phyloP scores from a whole-genome alignment of 129 eudicot species.

The Rutidosis leptorrhynchoides region DNA sequence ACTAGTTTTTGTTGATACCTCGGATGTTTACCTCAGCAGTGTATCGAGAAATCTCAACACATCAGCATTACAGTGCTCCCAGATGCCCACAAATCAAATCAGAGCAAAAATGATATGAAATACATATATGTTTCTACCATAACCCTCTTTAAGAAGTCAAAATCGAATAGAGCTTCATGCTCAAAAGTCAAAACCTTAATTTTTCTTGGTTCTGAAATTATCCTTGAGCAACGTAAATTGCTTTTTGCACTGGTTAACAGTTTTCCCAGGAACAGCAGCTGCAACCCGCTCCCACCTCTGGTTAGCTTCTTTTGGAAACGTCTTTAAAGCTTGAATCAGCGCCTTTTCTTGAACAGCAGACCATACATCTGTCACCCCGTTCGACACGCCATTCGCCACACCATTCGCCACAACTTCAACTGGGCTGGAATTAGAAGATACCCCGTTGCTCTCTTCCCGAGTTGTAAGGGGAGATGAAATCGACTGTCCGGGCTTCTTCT shows the following conservation, averaged over 20 bases:
- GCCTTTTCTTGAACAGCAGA: slow-evolving; percentile 85
- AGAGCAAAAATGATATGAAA: slow-evolving; percentile 21
- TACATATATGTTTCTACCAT: slow-evolving; percentile 13
- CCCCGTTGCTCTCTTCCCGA: slow-evolving; percentile 55
- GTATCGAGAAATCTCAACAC: slow-evolving; percentile 18
- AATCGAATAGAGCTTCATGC: background rate
- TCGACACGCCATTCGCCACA: slow-evolving; percentile 17
- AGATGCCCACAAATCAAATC: background rate
- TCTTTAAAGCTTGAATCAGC: slow-evolving; percentile 78
- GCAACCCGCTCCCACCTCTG: slow-evolving; percentile 97
- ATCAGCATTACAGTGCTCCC: slow-evolving; percentile 3
- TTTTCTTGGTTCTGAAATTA: slow-evolving; percentile 80
- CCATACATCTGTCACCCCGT: slow-evolving; percentile 57
- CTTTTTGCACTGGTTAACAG: slow-evolving; percentile 84
- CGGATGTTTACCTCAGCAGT: background rate
- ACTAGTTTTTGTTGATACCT: slow-evolving; percentile 19
- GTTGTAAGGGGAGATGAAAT: slow-evolving; percentile 81
- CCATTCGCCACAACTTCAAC: background rate
- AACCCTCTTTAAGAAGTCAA: slow-evolving; percentile 18
- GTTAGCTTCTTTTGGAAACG: slow-evolving; percentile 77
- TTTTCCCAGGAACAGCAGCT: slow-evolving; percentile 92
- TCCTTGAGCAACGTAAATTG: slow-evolving; percentile 74
- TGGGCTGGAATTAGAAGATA: slow-evolving; percentile 24
- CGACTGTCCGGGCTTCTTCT: slow-evolving; percentile 67
- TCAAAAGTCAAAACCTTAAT: slow-evolving; percentile 10